Evolutionary conservation across 164 flowering plant genomes (phyloP).

Genomic region (Vitis labrusca): DNA sequence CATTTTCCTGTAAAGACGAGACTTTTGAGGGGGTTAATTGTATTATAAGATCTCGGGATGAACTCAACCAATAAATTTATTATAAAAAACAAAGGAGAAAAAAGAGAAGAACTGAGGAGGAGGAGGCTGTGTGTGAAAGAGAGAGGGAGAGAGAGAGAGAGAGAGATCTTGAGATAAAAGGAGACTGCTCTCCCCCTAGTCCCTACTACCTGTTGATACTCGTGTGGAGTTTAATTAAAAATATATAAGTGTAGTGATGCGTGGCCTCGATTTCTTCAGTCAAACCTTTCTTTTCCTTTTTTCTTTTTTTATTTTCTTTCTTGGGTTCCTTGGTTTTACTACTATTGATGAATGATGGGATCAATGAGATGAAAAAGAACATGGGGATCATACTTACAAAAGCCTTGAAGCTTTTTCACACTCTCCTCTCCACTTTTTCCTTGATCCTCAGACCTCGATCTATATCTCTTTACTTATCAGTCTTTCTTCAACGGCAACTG

Average conservation of each 20-base stretch:
- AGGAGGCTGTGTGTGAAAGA: constrained; percentile 15
- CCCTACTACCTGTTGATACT: constrained; percentile 17
- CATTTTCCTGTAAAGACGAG: constrained; percentile 14
- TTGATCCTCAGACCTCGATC: background rate
- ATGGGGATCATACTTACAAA: too few relatives aligned
- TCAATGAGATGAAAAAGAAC: background rate
- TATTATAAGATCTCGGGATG: constrained; percentile 19
- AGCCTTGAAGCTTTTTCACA: background rate
- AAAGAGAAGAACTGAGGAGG: constrained; percentile 10
- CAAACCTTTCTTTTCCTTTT: constrained; percentile 23
- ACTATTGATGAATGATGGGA: background rate
- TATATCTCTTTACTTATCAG: background rate
- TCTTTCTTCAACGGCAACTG: background rate
- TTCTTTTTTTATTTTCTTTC: background rate
- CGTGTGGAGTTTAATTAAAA: constrained; percentile 13
- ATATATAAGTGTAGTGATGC: background rate
- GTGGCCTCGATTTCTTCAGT: constrained; percentile 31
- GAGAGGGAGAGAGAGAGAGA: background rate
- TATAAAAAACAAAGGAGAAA: background rate
- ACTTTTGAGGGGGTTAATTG: constrained; percentile 8
- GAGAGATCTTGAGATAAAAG: constrained; percentile 19
- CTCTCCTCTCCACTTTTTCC: background rate
- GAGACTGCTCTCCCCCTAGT: constrained; percentile 2
- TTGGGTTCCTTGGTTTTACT: background rate
- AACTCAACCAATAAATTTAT: constrained; percentile 4